Evolutionary conservation across 78 protist species (phyloP).

Genomic region (Cavenderia fasciculata): DNA sequence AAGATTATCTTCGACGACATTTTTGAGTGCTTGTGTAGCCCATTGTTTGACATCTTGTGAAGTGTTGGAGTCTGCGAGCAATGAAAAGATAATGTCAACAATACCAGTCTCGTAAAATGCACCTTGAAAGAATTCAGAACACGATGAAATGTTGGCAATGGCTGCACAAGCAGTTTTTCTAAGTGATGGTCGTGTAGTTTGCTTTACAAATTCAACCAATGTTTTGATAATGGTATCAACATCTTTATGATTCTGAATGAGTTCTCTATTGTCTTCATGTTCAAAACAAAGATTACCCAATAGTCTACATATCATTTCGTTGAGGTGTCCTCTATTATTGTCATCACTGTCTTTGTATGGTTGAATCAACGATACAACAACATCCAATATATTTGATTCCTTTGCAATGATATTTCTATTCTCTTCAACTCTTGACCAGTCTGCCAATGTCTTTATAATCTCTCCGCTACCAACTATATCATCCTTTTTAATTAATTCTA

Average conservation of each 20-base stretch:
- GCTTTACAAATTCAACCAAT: not conserved
- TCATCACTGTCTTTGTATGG: not conserved
- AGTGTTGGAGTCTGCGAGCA: too few species aligned
- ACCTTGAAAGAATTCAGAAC: not conserved
- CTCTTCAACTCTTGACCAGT: slow-evolving; percentile 45
- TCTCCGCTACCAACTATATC: too few species aligned
- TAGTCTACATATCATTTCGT: slow-evolving; percentile 38
- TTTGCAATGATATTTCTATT: slow-evolving; percentile 44
- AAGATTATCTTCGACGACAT: not conserved
- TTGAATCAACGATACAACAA: not conserved
- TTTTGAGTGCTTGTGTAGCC: not conserved
- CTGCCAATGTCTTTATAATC: slow-evolving; percentile 45
- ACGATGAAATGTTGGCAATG: slow-evolving; percentile 18
- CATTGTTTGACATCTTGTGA: too few species aligned
- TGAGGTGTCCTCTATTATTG: not conserved
- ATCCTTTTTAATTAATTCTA: not conserved
- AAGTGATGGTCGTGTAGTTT: not conserved
- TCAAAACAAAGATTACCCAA: slow-evolving; percentile 58
- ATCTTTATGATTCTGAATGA: not conserved
- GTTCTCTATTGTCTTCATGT: slow-evolving; percentile 3
- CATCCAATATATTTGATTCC: not conserved
- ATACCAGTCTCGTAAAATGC: not conserved
- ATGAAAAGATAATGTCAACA: not conserved
- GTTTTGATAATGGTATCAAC: not conserved
- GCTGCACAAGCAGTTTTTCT: slow-evolving; percentile 31